Percentiles rank a stretch among this genome's conserved stretches.
Evolutionary conservation across 2,329 filamentous ascomycete genomes (phyloP).

Genomic region (Chrysoporthe cubensis): DNA sequence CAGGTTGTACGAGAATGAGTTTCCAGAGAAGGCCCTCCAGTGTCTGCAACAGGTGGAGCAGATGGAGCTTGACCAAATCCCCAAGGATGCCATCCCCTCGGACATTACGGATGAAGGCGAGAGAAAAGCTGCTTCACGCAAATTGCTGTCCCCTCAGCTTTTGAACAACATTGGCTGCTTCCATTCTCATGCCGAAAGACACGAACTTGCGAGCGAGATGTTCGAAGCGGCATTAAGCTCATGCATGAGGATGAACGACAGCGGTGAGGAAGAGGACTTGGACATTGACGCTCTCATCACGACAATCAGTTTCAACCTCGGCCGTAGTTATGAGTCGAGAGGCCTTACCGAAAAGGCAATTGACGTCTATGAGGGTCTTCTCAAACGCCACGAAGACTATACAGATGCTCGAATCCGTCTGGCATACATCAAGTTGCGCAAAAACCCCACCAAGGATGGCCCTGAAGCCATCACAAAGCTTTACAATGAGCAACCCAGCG

Average conservation of each 20-base stretch:
- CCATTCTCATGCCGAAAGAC: conserved; percentile 85
- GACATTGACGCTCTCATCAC: conserved; percentile 93
- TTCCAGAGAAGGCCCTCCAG: conserved; percentile 88
- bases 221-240: conserved; percentile 92
- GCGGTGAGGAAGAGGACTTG: conserved; percentile 69
- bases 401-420: conserved; percentile 87
- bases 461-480: conserved; percentile 84
- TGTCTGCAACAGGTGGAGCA: conserved; percentile 92
- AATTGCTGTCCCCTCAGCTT: conserved; percentile 83
- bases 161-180: conserved; percentile 98
- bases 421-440: conserved; percentile 85
- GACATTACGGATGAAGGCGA: conserved; percentile 64
- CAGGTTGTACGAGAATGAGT: conserved; percentile 82
- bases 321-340: conserved; percentile 87
- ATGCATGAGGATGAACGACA: conserved; percentile 79
- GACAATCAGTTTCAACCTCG: conserved; percentile 96
- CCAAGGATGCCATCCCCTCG: conserved; percentile 68
- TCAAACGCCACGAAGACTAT: conserved; percentile 87
- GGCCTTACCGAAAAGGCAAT: conserved; percentile 81
- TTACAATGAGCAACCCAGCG: conserved; percentile 80
- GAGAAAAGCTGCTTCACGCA: conserved; percentile 66
- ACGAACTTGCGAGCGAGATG: conserved; percentile 77
- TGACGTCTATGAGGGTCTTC: conserved; percentile 83
- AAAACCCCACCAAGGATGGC: conserved; percentile 81
- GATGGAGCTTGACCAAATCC: conserved; percentile 80